phyloP scores from a whole-genome alignment of 768 basidiomycete genomes.

The Xerocomus spinulosus region DNA sequence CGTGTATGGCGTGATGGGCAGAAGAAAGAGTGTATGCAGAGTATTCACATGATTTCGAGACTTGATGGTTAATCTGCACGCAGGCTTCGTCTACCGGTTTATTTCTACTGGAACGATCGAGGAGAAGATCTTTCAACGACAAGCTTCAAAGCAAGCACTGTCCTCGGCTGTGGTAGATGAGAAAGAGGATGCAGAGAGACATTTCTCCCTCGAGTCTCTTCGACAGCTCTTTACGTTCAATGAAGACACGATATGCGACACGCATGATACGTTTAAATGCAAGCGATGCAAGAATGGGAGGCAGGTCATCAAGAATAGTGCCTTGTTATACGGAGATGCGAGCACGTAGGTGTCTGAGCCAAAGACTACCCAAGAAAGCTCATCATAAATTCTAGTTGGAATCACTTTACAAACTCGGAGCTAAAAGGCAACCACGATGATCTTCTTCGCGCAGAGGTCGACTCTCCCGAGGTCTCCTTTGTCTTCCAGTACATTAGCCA shows the following conservation, averaged over 20 bases:
- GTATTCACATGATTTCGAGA: background rate
- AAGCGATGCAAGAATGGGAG: conserved; percentile 84
- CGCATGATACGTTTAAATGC: conserved; percentile 98
- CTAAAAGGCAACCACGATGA: conserved; percentile 93
- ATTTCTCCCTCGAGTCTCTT: conserved; percentile 87
- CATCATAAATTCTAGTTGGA: conserved; percentile 63
- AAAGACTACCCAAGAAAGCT: conserved; percentile 2
- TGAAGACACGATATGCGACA: conserved; percentile 81
- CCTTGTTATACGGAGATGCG: conserved; percentile 91
- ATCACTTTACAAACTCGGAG: conserved; percentile 89
- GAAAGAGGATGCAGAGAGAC: conserved; percentile 91
- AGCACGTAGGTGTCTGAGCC: conserved; percentile 71
- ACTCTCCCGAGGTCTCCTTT: conserved; percentile 80
- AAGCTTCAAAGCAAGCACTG: conserved; percentile 92
- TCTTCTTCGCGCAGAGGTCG: conserved; percentile 84
- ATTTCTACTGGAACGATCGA: conserved; percentile 97
- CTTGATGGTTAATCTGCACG: background rate
- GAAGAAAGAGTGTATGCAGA: conserved; percentile 90
- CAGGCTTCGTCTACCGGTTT: conserved; percentile 97
- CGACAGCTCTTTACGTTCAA: conserved; percentile 91
- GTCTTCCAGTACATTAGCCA: conserved; percentile 97
- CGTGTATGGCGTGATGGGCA: conserved; percentile 99
- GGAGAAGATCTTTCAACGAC: conserved; percentile 98
- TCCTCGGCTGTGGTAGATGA: conserved; percentile 99
- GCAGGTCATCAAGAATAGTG: conserved; percentile 78